A percentile compares a stretch with the other conserved stretches of the same genome.
phyloP scores from a whole-genome alignment of 306 rosid genomes.

The Argentina anserina region DNA sequence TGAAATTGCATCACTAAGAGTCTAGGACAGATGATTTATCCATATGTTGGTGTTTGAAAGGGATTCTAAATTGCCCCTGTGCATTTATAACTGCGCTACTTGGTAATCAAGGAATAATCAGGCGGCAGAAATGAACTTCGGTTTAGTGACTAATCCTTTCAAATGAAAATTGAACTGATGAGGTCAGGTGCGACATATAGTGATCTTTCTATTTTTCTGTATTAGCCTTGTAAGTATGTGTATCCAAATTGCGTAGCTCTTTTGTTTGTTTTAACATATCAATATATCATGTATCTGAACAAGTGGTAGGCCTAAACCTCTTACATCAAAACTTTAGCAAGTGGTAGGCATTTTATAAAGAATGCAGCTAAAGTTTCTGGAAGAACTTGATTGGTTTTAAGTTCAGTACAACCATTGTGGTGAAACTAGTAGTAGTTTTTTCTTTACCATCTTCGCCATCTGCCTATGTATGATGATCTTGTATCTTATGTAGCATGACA shows the following conservation, averaged over 20 bases:
- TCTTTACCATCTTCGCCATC: background rate
- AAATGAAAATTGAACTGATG: background rate
- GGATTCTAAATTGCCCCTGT: background rate
- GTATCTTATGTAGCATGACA: constrained; percentile 19
- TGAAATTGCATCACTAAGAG: background rate
- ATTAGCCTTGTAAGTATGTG: background rate
- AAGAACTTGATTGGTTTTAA: background rate
- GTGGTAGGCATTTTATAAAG: background rate
- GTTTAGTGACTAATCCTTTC: background rate
- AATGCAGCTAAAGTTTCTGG: background rate
- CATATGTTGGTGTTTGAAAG: background rate
- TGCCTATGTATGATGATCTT: background rate
- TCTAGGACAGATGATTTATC: background rate
- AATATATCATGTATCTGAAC: background rate
- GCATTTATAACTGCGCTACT: background rate
- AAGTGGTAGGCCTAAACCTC: no score
- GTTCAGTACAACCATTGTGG: background rate
- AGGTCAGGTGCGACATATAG: background rate
- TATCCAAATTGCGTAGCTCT: background rate
- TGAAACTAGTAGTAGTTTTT: background rate
- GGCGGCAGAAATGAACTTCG: background rate
- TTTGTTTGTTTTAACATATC: background rate
- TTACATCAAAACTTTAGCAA: background rate
- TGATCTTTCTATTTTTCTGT: background rate
- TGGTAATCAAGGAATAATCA: background rate